phyloP scores from a whole-genome alignment of 345 rosid genomes.

The Hypericum perforatum region DNA sequence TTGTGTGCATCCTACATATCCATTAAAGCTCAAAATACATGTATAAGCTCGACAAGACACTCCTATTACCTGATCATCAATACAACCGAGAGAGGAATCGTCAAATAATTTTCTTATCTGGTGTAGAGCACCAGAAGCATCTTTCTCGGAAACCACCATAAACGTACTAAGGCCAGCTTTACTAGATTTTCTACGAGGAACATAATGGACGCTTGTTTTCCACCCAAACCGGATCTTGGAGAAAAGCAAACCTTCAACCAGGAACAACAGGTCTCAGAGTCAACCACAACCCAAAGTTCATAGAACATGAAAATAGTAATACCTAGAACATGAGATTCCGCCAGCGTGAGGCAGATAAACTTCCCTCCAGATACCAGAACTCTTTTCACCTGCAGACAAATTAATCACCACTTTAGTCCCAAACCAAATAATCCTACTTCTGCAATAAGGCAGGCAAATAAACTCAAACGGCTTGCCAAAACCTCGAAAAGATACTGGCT shows the following conservation, averaged over 20 bases:
- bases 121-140: conserved; percentile 32
- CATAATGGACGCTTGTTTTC: conserved; percentile 50
- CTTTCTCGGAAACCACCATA: conserved; percentile 74
- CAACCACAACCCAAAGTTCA: background rate
- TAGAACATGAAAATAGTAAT: conserved; percentile 8
- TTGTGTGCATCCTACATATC: conserved; percentile 7
- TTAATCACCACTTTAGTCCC: background rate
- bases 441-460: background rate
- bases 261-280: background rate
- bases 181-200: conserved; percentile 42
- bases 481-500: conserved; percentile 78
- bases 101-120: conserved; percentile 36
- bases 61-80: conserved; percentile 46
- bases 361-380: conserved; percentile 61
- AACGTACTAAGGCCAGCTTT: conserved; percentile 51
- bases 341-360: conserved; percentile 77
- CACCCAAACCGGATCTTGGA: conserved; percentile 82
- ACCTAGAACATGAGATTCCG: conserved; percentile 93
- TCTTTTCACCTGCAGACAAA: conserved; percentile 56
- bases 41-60: background rate
- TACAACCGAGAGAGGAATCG: conserved; percentile 31
- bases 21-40: conserved; percentile 6
- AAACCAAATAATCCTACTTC: background rate
- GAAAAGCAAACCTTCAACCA: conserved; percentile 63
- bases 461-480: background rate